Conservation (phyloP, 257 asterid species). For the Nicotiana tabacum region DNA sequence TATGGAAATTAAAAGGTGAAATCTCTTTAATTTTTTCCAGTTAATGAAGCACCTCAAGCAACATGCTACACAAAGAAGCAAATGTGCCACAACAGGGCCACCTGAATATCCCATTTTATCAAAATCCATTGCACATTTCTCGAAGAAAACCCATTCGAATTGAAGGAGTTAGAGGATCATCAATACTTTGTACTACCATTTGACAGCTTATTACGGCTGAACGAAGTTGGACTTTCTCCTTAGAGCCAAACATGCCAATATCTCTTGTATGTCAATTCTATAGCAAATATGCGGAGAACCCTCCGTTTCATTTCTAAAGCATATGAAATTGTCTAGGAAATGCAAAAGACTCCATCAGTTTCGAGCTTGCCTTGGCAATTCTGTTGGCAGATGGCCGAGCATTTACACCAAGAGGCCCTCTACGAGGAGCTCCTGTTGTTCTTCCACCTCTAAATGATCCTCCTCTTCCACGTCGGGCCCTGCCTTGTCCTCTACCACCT, state of each 20-base stretch:
- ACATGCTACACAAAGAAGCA: background rate
- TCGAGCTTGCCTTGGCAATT: slow-evolving; percentile 98
- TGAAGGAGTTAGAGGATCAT: slow-evolving; percentile 30
- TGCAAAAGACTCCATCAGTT: slow-evolving; percentile 55
- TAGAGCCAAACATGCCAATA: slow-evolving; percentile 31
- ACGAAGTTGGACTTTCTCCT: slow-evolving; percentile 35
- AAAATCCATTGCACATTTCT: slow-evolving; percentile 34
- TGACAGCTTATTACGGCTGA: slow-evolving; percentile 28
- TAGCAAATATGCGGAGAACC: slow-evolving; percentile 42
- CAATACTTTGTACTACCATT: slow-evolving; percentile 28
- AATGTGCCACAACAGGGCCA: slow-evolving; percentile 9
- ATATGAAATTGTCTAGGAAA: slow-evolving; percentile 50
- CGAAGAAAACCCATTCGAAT: slow-evolving; percentile 30
- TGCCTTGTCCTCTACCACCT: slow-evolving; percentile 60
- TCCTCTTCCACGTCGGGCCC: slow-evolving; percentile 69
- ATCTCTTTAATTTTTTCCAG: slow-evolving; percentile 30
- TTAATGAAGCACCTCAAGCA: slow-evolving; percentile 42
- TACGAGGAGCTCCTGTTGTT: slow-evolving; percentile 56
- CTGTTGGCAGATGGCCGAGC: slow-evolving; percentile 55
- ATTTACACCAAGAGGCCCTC: slow-evolving; percentile 72
- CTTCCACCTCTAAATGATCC: slow-evolving; percentile 79
- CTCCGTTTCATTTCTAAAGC: slow-evolving; percentile 31
- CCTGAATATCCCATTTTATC: slow-evolving; percentile 34
- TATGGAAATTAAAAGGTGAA: slow-evolving; percentile 34
- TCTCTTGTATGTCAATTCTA: slow-evolving; percentile 33